Conservation (phyloP, 352 stramenopile genomes). For the Peronosclerospora sorghi region DNA sequence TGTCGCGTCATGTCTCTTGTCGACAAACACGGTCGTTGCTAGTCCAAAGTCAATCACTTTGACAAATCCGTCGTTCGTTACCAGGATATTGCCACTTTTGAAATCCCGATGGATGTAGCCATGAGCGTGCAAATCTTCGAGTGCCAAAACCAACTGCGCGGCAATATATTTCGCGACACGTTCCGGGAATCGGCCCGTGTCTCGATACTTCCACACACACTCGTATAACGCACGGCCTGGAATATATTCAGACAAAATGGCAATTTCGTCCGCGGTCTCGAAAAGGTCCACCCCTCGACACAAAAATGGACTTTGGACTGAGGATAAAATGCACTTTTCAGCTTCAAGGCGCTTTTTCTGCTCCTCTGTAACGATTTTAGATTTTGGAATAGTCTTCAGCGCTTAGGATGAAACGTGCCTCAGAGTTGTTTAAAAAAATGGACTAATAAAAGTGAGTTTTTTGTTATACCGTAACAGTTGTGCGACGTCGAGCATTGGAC, state of each 20-base stretch:
- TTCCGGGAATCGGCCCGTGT: slow-evolving; percentile 35
- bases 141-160: slow-evolving; percentile 53
- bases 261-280: slow-evolving; percentile 14
- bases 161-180: slow-evolving; percentile 44
- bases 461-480: slow-evolving; percentile 30
- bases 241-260: slow-evolving; percentile 46
- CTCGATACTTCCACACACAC: slow-evolving; percentile 51
- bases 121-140: slow-evolving; percentile 34
- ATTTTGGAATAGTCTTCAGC: slow-evolving; percentile 42
- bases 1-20: neutral
- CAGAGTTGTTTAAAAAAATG: too few species aligned
- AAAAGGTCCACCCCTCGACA: slow-evolving; percentile 26
- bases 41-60: slow-evolving; percentile 77
- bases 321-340: slow-evolving; percentile 38
- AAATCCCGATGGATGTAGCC: slow-evolving; percentile 70
- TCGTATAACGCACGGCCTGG: slow-evolving; percentile 54
- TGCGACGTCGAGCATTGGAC: slow-evolving; percentile 20
- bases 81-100: slow-evolving; percentile 70
- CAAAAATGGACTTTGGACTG: slow-evolving; percentile 33
- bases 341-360: slow-evolving; percentile 31
- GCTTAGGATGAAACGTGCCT: too few species aligned
- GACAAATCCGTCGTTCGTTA: slow-evolving; percentile 25
- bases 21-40: slow-evolving; percentile 16
- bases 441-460: too few species aligned
- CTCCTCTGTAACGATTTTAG: slow-evolving; percentile 21